A percentile compares a stretch with the other conserved stretches of the same genome.
These are phyloP conservation scores for Tylopilus cervinicoccineus DNA, from an alignment of 768 basidiomycete genomes.

Conservation along the genomic window DNA sequence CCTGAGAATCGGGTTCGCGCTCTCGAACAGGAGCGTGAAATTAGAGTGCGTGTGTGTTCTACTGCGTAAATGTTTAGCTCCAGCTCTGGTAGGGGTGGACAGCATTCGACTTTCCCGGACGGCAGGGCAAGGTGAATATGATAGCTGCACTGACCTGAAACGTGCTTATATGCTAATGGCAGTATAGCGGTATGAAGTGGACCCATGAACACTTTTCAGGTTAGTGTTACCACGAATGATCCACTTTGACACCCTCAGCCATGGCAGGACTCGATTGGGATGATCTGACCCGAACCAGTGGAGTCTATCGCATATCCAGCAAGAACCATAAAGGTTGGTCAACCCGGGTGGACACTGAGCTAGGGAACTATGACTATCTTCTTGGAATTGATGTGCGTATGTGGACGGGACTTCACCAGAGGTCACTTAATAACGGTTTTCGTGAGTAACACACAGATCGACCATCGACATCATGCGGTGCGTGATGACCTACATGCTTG, in stretches of 20 bases:
- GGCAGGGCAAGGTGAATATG: constrained; percentile 59
- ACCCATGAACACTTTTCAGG: constrained; percentile 78
- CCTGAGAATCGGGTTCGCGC: constrained; percentile 60
- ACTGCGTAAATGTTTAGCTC: neutral
- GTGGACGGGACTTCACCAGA: neutral
- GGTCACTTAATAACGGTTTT: constrained; percentile 3
- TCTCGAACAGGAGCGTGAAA: constrained; percentile 54
- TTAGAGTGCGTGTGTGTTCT: constrained; percentile 48
- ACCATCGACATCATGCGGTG: constrained; percentile 80
- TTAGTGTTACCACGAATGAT: constrained; percentile 22
- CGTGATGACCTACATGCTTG: constrained; percentile 69
- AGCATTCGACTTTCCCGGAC: constrained; percentile 78
- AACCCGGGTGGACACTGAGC: constrained; percentile 68
- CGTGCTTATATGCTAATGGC: neutral
- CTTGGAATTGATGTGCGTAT: constrained; percentile 65
- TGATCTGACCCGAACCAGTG: constrained; percentile 54
- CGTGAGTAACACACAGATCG: constrained; percentile 48
- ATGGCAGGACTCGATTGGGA: constrained; percentile 80
- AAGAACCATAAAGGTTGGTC: constrained; percentile 79
- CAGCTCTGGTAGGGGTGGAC: constrained; percentile 65
- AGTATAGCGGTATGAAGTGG: constrained; percentile 77
- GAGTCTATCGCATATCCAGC: constrained; percentile 70
- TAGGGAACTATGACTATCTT: constrained; percentile 86
- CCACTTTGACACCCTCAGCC: neutral
- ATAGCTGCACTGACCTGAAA: constrained; percentile 7